Base-by-base conservation (phyloP, 495 filamentous ascomycete genomes). In the Penicillium silybi region DNA sequence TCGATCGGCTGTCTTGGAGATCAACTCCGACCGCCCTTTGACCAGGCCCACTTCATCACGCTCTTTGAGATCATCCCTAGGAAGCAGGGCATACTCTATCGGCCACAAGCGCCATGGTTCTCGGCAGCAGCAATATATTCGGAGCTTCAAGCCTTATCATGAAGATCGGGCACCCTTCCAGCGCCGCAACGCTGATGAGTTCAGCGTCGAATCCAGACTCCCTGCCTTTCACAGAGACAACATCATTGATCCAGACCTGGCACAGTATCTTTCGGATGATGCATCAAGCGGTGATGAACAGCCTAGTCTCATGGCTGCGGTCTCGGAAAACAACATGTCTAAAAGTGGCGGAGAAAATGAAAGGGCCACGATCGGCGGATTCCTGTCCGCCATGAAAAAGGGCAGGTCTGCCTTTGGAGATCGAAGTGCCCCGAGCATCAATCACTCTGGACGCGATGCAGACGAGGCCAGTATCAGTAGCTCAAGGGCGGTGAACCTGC, bases 211-310 rank as follows among this genome's bases (percentile, higher is more conserved):
- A 48, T 75, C 81, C n/a, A 80, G 82, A 13, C 77, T 96, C 7
- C 86, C 92, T 29, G 90, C 92, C 23, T 97, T 98, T 59, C 95
- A 97, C 62, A 90, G 90, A 57, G 95, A 99, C 63, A 97, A 89
- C 59, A 96, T 99, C 56, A 97, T 97, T 63, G 95, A 99, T 61
- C 92, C 95, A 3, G 95, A 97, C 60, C 74, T 97, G 15, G 92
- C 91, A 2, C 89, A 90, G 23, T 97, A 92, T 70, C 86, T 97
- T 75, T 97, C 93, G 16, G 95, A 99, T 66, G 87, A 91, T 59
- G 90, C 85, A 18, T 92, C 89, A 2, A 97, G 88, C 61, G 93
- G 86, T 16, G 92, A 96, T 57, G 91, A 97, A 46, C 89, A 93
- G 61, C 83, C 90, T 69, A 92, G 85, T 65, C 86, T 97, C 16